Conservation (phyloP, 257 asterid genomes). For the Forsythia suspensa region DNA sequence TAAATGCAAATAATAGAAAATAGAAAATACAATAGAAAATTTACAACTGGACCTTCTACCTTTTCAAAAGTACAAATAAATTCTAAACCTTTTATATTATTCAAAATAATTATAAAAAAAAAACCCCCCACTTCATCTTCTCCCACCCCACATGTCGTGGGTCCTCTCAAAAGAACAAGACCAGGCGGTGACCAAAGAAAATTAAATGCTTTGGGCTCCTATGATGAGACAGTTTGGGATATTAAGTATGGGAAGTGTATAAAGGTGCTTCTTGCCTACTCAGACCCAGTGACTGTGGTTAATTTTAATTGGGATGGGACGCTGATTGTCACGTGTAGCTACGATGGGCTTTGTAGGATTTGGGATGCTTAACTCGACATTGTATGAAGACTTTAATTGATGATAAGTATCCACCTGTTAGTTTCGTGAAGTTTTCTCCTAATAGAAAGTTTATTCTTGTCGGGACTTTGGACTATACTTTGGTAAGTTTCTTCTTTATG, state of each 20-base stretch:
- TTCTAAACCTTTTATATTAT: no score
- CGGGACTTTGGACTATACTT: slow-evolving; percentile 82
- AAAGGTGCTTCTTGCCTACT: slow-evolving; percentile 70
- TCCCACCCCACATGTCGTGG: no score
- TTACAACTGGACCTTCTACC: no score
- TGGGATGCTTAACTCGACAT: slow-evolving; percentile 97
- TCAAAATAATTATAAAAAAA: no score
- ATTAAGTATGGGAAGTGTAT: slow-evolving; percentile 53
- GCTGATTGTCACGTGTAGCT: slow-evolving; percentile 79
- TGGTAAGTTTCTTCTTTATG: slow-evolving; percentile 52
- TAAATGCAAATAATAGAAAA: no score
- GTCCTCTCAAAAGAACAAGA: no score
- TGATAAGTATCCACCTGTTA: slow-evolving; percentile 97
- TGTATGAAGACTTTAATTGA: slow-evolving; percentile 92
- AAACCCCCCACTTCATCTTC: no score
- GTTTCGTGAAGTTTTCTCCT: slow-evolving; percentile 91
- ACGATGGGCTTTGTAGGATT: slow-evolving; percentile 95
- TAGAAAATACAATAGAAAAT: no score
- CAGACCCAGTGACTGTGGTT: slow-evolving; percentile 92
- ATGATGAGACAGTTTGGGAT: slow-evolving; percentile 59
- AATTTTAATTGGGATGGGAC: slow-evolving; percentile 81
- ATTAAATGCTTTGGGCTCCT: slow-evolving; percentile 52
- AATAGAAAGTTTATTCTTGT: slow-evolving; percentile 87
- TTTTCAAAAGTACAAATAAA: no score
- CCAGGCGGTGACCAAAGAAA: no score